Evolutionary conservation across 176 grass and related monocot species (phyloP).

Genomic region (Phyllostachys edulis): DNA sequence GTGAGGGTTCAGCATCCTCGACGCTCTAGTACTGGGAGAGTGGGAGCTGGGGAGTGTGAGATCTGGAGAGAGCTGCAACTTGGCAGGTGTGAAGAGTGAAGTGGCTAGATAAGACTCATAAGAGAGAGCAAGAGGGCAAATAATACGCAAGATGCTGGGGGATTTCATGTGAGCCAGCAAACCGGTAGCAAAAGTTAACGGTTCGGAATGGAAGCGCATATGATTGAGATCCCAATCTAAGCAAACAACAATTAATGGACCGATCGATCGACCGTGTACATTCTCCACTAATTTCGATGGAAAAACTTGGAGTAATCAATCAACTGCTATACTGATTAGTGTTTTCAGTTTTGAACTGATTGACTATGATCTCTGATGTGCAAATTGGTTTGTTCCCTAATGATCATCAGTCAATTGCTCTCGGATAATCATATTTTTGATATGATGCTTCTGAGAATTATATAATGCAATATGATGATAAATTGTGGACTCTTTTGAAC

Average conservation of each 20-base stretch:
- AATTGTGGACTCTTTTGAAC: too few relatives aligned
- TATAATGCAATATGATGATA: too few relatives aligned
- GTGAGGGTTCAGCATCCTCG: slow-evolving; percentile 40
- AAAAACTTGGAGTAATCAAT: too few relatives aligned
- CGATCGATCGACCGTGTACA: background rate
- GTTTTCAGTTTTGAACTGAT: too few relatives aligned
- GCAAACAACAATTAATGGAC: background rate
- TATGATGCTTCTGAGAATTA: too few relatives aligned
- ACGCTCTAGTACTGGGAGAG: background rate
- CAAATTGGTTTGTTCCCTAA: too few relatives aligned
- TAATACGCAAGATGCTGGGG: background rate
- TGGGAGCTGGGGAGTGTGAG: background rate
- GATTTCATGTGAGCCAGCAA: slow-evolving; percentile 14
- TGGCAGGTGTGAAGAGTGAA: slow-evolving; percentile 18
- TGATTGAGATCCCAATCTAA: slow-evolving; percentile 13
- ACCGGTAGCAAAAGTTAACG: background rate
- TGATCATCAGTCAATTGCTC: too few relatives aligned
- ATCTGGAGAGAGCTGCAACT: background rate
- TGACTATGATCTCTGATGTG: too few relatives aligned
- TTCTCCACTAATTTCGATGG: background rate
- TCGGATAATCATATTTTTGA: too few relatives aligned
- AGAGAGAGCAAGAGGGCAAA: background rate
- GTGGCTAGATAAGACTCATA: background rate
- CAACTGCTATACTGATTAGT: too few relatives aligned
- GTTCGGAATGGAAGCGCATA: background rate